Base-by-base conservation (phyloP, 2,329 filamentous ascomycete species). In the Claviceps paspali region DNA sequence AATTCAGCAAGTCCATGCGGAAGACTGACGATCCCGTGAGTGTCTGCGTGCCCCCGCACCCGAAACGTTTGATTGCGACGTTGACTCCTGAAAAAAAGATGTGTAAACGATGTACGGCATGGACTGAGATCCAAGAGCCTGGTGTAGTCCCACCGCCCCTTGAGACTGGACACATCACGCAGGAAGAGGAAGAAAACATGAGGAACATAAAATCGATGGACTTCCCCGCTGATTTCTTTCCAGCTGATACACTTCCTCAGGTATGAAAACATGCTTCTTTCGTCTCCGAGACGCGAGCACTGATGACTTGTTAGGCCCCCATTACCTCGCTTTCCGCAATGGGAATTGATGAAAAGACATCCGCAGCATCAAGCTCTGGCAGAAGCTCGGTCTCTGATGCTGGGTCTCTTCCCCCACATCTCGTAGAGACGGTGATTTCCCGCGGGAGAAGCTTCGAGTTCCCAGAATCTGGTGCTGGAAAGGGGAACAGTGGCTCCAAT, bases 101-200 rank as follows among this genome's bases (percentile, higher is more conserved):
- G 26, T 63, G 60, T 42, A 47, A 41, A 29, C 43, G 47, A 38
- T 63, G 60, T 36, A 48, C 46, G 8, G 56, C 52, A 3, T 63
- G 59, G 59, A 47, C 39, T 0, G 53, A 57, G 23, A 53, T 49
- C 1, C 57, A 60, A 28, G 60, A 62, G 24, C 52, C 52, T 1
- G 45, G 43, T 1, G 51, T 59, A 3, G 47, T 44, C 0, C 55
- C 57, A 0, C 37, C 41, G 0, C 49, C 51, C 0, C 44, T 58
- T 1, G 50, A 52, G 21, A 56, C 55, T 1, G 56, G 55, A 0
- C 55, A 59, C 22, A 40, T 55, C 9, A 57, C 55, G 0, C 31
- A 45, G 0, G 57, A 59, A 22, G 57, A 60, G 29, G 22, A 26
- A 1, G 38, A 45, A 52, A 45, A 41, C 14, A 38, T 6, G 21